Conservation (phyloP, 2,329 filamentous ascomycete genomes). For the Apiospora marii region DNA sequence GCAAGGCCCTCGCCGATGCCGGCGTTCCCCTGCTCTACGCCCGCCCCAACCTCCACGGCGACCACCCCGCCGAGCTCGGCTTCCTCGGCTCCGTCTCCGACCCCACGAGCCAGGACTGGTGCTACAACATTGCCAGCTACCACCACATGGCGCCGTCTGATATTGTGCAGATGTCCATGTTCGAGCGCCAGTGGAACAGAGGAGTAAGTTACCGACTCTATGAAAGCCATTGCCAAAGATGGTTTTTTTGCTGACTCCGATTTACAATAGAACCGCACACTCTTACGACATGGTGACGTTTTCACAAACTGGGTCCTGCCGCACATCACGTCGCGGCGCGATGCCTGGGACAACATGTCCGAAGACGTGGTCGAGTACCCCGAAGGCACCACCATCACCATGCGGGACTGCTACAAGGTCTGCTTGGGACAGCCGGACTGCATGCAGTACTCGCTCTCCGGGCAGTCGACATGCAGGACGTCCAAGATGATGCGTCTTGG, state of each 20-base stretch:
- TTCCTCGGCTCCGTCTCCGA: constrained; percentile 50
- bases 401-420: constrained; percentile 36
- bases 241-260: background rate
- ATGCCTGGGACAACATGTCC: constrained; percentile 44
- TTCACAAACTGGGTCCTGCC: constrained; percentile 40
- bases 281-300: constrained; percentile 43
- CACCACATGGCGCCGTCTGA: constrained; percentile 55
- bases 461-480: constrained; percentile 37
- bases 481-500: constrained; percentile 38
- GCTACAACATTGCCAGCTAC: constrained; percentile 56
- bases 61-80: constrained; percentile 50
- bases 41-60: constrained; percentile 54
- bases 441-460: constrained; percentile 42
- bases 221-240: background rate
- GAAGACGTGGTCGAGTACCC: constrained; percentile 32
- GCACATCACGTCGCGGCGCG: constrained; percentile 32
- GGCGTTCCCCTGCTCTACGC: constrained; percentile 53
- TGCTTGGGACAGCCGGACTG: constrained; percentile 39
- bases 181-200: constrained; percentile 49
- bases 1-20: constrained; percentile 53
- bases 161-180: constrained; percentile 51
- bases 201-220: constrained; percentile 35
- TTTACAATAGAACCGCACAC: constrained; percentile 34
- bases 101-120: constrained; percentile 54
- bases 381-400: constrained; percentile 29